Evolutionary conservation across 441 rosid genomes (phyloP).

Genomic region (Syzygium syzygioides): DNA sequence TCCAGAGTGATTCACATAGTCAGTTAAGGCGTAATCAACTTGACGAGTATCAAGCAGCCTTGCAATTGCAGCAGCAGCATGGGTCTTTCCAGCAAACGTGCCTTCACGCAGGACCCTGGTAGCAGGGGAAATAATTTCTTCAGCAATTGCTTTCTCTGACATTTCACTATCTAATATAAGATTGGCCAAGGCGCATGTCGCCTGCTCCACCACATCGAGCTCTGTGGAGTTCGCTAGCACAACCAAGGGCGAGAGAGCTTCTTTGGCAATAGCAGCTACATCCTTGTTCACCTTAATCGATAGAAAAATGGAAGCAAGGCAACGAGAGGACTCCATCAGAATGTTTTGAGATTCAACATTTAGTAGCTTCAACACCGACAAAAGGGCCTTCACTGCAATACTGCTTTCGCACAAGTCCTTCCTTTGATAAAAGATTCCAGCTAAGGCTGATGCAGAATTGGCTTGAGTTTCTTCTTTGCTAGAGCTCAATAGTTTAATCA

Average conservation of each 20-base stretch:
- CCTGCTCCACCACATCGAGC: conserved; percentile 60
- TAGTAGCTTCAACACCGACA: conserved; percentile 70
- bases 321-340: conserved; percentile 66
- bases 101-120: conserved; percentile 50
- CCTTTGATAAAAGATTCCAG: conserved; percentile 78
- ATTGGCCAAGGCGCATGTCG: conserved; percentile 91
- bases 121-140: conserved; percentile 87
- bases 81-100: conserved; percentile 36
- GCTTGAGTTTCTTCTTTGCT: conserved; percentile 95
- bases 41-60: conserved; percentile 74
- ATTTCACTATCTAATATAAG: conserved; percentile 76
- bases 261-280: conserved; percentile 86
- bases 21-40: conserved; percentile 69
- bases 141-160: conserved; percentile 67
- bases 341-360: conserved; percentile 76
- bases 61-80: conserved; percentile 96
- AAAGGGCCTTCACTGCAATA: conserved; percentile 76
- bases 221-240: no score
- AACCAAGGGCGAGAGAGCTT: conserved; percentile 12
- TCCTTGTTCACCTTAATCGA: conserved; percentile 93
- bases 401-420: conserved; percentile 93
- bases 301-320: conserved; percentile 90
- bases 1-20: conserved; percentile 90
- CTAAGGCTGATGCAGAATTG: conserved; percentile 87
- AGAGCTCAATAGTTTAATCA: conserved; percentile 83